Conservation (phyloP, 1,139 yeast genomes). For the Kluyveromyces marxianus region DNA sequence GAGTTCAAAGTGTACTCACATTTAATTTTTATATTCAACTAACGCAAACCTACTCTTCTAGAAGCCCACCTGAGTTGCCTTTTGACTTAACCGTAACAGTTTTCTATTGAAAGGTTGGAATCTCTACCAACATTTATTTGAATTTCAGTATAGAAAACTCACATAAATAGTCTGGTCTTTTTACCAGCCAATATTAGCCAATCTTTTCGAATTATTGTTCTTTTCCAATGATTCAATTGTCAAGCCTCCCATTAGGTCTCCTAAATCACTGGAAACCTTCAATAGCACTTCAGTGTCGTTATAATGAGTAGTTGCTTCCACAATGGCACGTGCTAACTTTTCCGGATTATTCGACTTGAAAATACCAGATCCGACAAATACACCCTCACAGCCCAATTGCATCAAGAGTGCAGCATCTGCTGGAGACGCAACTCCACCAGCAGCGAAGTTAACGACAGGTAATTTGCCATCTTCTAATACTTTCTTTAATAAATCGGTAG, state of each 20-base stretch:
- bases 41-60: no score
- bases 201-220: constrained; percentile 13
- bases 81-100: no score
- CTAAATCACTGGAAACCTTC: constrained; percentile 68
- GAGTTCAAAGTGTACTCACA: no score
- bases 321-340: constrained; percentile 71
- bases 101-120: no score
- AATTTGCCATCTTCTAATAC: constrained; percentile 54
- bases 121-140: no score
- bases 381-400: constrained; percentile 91
- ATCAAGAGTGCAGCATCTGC: constrained; percentile 84
- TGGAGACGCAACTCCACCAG: constrained; percentile 88
- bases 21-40: no score
- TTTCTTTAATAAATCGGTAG: constrained; percentile 45
- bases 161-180: background rate
- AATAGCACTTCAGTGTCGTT: constrained; percentile 57
- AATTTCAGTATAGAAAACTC: no score
- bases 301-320: constrained; percentile 72
- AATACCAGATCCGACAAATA: constrained; percentile 86
- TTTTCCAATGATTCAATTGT: constrained; percentile 22
- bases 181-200: constrained; percentile 26
- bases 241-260: constrained; percentile 33
- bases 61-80: no score
- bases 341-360: constrained; percentile 40
- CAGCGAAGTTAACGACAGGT: constrained; percentile 84